Percentiles rank a stretch among this genome's conserved stretches.
Evolutionary conservation across 116 monocot species (phyloP).

Genomic region (Thalassia testudinum): DNA sequence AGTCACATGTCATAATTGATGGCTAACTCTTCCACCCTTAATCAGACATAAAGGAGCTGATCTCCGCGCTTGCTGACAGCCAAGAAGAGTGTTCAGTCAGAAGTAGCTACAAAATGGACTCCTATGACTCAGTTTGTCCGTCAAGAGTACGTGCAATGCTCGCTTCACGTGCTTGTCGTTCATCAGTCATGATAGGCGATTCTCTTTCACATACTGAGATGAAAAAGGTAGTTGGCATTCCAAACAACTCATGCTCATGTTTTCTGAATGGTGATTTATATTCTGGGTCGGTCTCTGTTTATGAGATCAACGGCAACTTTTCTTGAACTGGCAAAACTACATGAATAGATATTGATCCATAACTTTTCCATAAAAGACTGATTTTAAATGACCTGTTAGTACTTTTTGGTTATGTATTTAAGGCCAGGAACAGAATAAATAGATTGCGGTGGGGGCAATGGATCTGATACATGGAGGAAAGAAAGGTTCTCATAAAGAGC

Average conservation of each 20-base stretch:
- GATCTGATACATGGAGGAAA: too few relatives aligned
- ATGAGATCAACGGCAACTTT: not conserved
- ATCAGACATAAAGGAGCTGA: conserved; percentile 88
- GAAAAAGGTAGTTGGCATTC: conserved; percentile 43
- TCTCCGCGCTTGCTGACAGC: conserved; percentile 65
- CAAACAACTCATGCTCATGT: not conserved
- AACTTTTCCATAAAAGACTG: not conserved
- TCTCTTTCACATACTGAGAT: conserved; percentile 71
- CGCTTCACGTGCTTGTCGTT: conserved; percentile 89
- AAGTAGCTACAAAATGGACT: conserved; percentile 68
- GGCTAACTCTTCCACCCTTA: not conserved
- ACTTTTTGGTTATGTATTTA: not conserved
- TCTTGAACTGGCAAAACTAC: not conserved
- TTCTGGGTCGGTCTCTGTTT: not conserved
- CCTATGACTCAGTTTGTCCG: conserved; percentile 80
- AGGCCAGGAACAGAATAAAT: too few relatives aligned
- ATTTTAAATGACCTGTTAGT: not conserved
- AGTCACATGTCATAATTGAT: not conserved
- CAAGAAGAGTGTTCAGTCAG: conserved; percentile 70
- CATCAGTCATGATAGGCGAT: conserved; percentile 84
- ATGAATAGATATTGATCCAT: not conserved
- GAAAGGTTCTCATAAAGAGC: too few relatives aligned
- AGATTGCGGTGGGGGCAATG: too few relatives aligned
- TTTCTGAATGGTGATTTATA: not conserved
- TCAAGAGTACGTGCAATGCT: conserved; percentile 90